phyloP scores from a whole-genome alignment of 768 basidiomycete species.

The Vishniacozyma victoriae region DNA sequence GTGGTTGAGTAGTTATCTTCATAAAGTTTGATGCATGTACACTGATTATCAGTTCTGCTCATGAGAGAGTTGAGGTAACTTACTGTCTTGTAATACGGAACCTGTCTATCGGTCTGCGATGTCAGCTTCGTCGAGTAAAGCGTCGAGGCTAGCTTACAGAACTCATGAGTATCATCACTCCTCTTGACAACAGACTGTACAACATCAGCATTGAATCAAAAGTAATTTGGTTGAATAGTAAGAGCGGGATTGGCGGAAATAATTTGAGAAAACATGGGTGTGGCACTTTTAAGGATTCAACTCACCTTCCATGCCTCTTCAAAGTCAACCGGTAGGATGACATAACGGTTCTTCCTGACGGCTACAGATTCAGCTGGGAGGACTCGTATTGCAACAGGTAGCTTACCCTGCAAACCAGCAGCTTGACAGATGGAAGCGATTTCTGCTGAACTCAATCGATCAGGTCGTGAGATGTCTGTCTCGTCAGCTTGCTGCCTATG shows the following conservation, averaged over 20 bases:
- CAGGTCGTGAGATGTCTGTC: slow-evolving; percentile 90
- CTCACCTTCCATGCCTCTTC: slow-evolving; percentile 99
- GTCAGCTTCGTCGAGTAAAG: slow-evolving; percentile 1
- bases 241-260: not conserved
- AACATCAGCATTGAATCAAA: slow-evolving; percentile 17
- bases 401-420: slow-evolving; percentile 85
- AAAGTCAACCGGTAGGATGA: slow-evolving; percentile 93
- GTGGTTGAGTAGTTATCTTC: not conserved
- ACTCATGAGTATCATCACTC: slow-evolving; percentile 91
- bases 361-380: slow-evolving; percentile 52
- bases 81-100: slow-evolving; percentile 4
- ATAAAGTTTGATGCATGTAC: not conserved
- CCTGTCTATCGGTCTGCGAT: slow-evolving; percentile 27
- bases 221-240: slow-evolving; percentile 11
- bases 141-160: slow-evolving; percentile 56
- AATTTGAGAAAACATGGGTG: no score
- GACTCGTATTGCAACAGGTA: slow-evolving; percentile 11
- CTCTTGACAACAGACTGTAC: slow-evolving; percentile 91
- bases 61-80: not conserved
- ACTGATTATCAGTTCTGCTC: not conserved
- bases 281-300: slow-evolving; percentile 52
- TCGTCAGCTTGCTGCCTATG: not conserved
- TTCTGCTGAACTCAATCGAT: slow-evolving; percentile 89
- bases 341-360: slow-evolving; percentile 95
- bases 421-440: slow-evolving; percentile 94